phyloP scores from a whole-genome alignment of 805 yeast genomes.

The Saturnispora quitensis region DNA sequence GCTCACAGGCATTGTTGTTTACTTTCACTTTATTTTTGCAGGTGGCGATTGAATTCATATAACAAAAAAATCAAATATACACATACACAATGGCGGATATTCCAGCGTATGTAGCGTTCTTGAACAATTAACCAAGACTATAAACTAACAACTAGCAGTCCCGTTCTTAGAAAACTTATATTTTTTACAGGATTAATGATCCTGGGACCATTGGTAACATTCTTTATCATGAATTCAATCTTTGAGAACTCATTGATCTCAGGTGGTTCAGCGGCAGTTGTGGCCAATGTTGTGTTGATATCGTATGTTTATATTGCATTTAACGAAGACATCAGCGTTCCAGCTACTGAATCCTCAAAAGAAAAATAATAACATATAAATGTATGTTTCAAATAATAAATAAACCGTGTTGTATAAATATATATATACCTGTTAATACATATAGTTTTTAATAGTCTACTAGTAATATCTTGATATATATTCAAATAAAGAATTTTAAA shows the following conservation, averaged over 20 bases:
- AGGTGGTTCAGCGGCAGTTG: constrained; percentile 73
- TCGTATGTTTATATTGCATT: constrained; percentile 71
- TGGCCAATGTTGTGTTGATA: constrained; percentile 65
- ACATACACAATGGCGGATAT: constrained; percentile 27
- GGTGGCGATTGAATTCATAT: not conserved
- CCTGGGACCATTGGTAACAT: constrained; percentile 51
- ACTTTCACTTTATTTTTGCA: not conserved
- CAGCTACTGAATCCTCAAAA: constrained; percentile 26
- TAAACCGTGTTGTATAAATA: not conserved
- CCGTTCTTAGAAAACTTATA: constrained; percentile 59
- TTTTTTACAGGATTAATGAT: constrained; percentile 75
- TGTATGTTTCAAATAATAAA: not conserved
- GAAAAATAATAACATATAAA: not conserved
- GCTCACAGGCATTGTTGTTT: too few relatives aligned
- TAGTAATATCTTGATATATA: constrained; percentile 1
- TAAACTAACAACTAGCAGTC: constrained; percentile 26
- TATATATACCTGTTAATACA: not conserved
- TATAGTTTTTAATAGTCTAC: not conserved
- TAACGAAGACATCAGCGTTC: constrained; percentile 40
- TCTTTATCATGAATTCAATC: constrained; percentile 34
- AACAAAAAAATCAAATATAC: too few relatives aligned
- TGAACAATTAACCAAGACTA: not conserved
- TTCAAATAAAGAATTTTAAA: not conserved
- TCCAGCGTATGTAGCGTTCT: constrained; percentile 25
- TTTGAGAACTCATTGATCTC: constrained; percentile 50